A percentile compares a stretch with the other conserved stretches of the same genome.
These are phyloP conservation scores for Verticillium tricorpus DNA, from an alignment of 2,329 filamentous ascomycete genomes.

Conservation along the genomic window DNA sequence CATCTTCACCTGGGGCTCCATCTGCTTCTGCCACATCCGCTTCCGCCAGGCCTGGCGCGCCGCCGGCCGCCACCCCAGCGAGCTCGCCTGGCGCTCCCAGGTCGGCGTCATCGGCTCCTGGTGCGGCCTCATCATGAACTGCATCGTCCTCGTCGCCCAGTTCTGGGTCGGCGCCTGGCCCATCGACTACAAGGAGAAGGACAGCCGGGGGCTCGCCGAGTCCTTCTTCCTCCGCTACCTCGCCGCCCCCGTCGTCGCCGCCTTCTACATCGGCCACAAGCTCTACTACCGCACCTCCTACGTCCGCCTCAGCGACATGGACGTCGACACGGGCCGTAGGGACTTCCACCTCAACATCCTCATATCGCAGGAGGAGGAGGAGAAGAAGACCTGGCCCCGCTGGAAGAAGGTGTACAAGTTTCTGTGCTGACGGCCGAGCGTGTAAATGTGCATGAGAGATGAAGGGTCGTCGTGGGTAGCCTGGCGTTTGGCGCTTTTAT, in stretches of 20 bases:
- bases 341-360: slow-evolving; percentile 79
- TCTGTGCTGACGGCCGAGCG: slow-evolving; percentile 51
- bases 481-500: not conserved
- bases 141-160: slow-evolving; percentile 72
- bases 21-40: slow-evolving; percentile 87
- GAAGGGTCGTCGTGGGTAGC: not conserved
- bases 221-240: slow-evolving; percentile 73
- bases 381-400: slow-evolving; percentile 64
- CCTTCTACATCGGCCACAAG: slow-evolving; percentile 73
- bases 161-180: slow-evolving; percentile 86
- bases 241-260: slow-evolving; percentile 62
- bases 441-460: not conserved
- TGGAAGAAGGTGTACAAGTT: slow-evolving; percentile 77
- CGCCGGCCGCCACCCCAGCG: slow-evolving; percentile 65
- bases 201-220: slow-evolving; percentile 41
- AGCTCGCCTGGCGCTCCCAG: slow-evolving; percentile 78
- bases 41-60: slow-evolving; percentile 77
- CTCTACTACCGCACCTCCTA: slow-evolving; percentile 65
- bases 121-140: slow-evolving; percentile 71
- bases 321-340: slow-evolving; percentile 77
- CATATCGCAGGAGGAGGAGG: slow-evolving; percentile 73
- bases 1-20: slow-evolving; percentile 77
- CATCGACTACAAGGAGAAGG: slow-evolving; percentile 49
- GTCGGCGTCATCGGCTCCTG: slow-evolving; percentile 77
- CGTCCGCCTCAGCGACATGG: slow-evolving; percentile 70